Evolutionary conservation across 1,284 basidiomycete species (phyloP), one percentile per base, ranked within the genome.

Genomic region (Trametes versicolor): DNA sequence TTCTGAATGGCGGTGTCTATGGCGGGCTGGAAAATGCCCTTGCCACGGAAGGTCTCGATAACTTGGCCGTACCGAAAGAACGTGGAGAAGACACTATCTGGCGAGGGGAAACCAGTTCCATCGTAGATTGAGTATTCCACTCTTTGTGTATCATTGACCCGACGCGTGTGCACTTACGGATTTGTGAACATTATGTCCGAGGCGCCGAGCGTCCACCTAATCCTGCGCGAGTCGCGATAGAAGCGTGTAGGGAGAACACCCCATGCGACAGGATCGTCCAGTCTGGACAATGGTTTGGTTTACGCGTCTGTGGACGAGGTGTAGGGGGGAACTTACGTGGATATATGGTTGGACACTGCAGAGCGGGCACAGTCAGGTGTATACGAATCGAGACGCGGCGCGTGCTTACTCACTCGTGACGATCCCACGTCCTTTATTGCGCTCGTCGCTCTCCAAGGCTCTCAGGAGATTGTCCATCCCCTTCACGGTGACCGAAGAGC

Each of bases 151-250:
- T 0, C 17, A 10, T 12, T 27, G 12, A 41, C 37, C 23, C 34
- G 9, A 10, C 6, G 2, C 12, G 12, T 32, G 21, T 19, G 50
- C 60, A 66, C 54, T 60, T 77, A 93, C 87, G 93, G 88, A 78
- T 96, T 98, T 8, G 94, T 98, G 80, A 99, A 99, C 85, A 98
- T 92, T 74, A 99, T 92, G 69, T 99, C 97, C 21, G 93, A 92
- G 1, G 97, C 97, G 60, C 94, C 94, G 17, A 96, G 83, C 3
- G 93, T 90, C 95, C 95, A 97, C 59, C 96, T 84, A 32, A 85
- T 92, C 36, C 85, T 90, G 29, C 81, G 80, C 9, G 89, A 79
- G 60, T 81, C 81, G 29, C 90, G 79, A 74, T 88, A 93, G 64
- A 83, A 88, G 32, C 80, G 77, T 19, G 83, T 73, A 0, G 95